Evolutionary conservation across 1,139 yeast genomes (phyloP), one percentile per base, ranked within the genome.

Genomic region (Pichia sp.): DNA sequence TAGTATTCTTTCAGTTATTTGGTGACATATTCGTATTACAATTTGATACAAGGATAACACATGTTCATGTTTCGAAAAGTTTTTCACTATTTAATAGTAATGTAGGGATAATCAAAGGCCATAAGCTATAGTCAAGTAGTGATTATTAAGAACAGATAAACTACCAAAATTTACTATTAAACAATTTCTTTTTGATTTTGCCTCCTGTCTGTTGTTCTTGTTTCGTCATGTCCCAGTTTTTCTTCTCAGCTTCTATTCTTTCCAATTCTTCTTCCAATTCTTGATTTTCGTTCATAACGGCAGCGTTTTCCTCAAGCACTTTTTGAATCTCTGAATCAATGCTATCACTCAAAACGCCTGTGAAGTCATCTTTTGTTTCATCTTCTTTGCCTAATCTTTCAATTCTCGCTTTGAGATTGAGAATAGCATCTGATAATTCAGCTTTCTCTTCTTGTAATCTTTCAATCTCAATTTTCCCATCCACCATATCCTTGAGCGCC

Each of bases 401-500:
- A n/a, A 70, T 58, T 53, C 75, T 71, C 35, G 66, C 59, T 44
- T 70, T 75, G 47, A 83, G 64, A 28, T 76, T 78, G 3, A 66
- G 66, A 27, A 85, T 72, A 49, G 79, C 81, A 2, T 65, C 59
- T 45, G 69, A 64, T 49, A 88, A 66, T 40, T 73, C 73, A 28
- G 71, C 73, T 49, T 87, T 87, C 46, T 78, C 83, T 43, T 79
- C 83, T 43, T 71, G 69, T 32, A 88, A 64, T 28, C 83, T 80
- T 9, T 82, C 87, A 43, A 84, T 75, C 46, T 75, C 71, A 39
- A 81, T 68, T 50, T 82, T 72, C 38, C 79, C 81, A 45, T 71
- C 72, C 31, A 82, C 77, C 76, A 82, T 71, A 53, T 81, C 95
- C 60, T 84, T 84, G 7, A 90, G 81, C 37, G 92, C 74, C 45